Conservation (phyloP, 208 protist genomes). For the Leishmania aethiopica region DNA sequence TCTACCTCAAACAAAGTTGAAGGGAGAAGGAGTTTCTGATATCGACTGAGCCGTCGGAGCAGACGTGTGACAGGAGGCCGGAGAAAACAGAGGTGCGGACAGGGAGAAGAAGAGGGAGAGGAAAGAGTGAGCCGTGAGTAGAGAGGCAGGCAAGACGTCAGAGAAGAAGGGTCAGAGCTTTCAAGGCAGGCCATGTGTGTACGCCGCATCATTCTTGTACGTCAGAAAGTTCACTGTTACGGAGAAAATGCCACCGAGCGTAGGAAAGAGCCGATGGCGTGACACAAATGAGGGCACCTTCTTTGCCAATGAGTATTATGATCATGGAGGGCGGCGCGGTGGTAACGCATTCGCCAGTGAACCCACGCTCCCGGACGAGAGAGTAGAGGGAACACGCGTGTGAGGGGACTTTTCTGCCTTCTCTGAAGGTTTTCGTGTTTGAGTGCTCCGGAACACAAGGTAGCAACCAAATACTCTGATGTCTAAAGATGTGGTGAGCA, state of each 20-base stretch:
- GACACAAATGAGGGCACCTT: not conserved
- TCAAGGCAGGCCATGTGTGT: not conserved
- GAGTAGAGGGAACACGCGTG: not conserved
- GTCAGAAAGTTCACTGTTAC: not conserved
- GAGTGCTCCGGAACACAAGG: constrained; percentile 5
- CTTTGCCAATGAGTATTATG: not conserved
- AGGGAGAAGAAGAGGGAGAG: not conserved
- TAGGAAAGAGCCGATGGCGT: constrained; percentile 20
- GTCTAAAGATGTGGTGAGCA: not conserved
- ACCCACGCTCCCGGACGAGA: not conserved
- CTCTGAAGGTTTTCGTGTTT: not conserved
- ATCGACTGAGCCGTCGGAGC: not conserved
- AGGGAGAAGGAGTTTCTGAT: not conserved
- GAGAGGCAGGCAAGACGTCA: not conserved
- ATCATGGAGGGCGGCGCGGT: not conserved
- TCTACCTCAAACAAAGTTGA: not conserved
- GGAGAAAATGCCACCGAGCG: not conserved
- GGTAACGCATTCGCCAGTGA: not conserved
- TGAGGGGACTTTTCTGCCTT: constrained; percentile 2
- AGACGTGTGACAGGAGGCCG: not conserved
- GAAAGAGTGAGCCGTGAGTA: not conserved
- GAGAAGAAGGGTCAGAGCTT: not conserved
- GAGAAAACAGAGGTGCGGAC: not conserved
- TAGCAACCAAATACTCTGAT: constrained; percentile 4
- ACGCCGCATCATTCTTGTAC: not conserved